phyloP scores from a whole-genome alignment of 2,329 filamentous ascomycete species.

The Chaetomiaceae sp. region DNA sequence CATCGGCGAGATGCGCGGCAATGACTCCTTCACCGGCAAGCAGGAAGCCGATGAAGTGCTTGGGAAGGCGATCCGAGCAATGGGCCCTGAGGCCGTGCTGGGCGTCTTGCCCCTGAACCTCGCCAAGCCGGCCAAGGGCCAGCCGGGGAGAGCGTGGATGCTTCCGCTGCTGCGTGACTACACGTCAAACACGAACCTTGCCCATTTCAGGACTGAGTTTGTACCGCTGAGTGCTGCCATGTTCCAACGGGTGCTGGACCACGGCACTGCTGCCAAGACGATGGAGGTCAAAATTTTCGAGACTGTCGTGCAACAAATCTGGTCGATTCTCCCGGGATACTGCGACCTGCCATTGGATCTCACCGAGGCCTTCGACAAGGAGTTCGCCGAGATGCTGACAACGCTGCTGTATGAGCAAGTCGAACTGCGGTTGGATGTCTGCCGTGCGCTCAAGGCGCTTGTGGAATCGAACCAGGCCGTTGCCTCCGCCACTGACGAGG shows the following conservation, averaged over 20 bases:
- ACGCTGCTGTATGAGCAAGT: constrained; percentile 92
- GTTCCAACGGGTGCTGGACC: constrained; percentile 83
- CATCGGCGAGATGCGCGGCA: constrained; percentile 82
- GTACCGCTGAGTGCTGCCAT: constrained; percentile 85
- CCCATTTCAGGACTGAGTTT: constrained; percentile 81
- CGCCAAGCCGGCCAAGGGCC: constrained; percentile 66
- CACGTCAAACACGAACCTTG: constrained; percentile 80
- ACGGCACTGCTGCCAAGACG: constrained; percentile 78
- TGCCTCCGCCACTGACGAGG: constrained; percentile 62
- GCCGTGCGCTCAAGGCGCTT: constrained; percentile 76
- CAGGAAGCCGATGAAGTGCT: constrained; percentile 91
- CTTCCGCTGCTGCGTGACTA: constrained; percentile 86
- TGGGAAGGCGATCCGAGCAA: constrained; percentile 79
- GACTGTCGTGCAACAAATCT: constrained; percentile 91
- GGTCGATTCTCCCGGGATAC: constrained; percentile 90
- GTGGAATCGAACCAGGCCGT: constrained; percentile 91
- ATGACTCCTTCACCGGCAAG: constrained; percentile 85
- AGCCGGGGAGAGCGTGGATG: constrained; percentile 89
- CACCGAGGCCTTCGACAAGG: constrained; percentile 71
- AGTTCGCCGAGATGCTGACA: constrained; percentile 83
- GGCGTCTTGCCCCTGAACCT: constrained; percentile 83
- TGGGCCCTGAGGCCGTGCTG: constrained; percentile 83
- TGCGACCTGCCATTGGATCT: constrained; percentile 87
- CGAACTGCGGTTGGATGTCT: constrained; percentile 81
- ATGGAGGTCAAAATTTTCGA: constrained; percentile 98